Evolutionary conservation across 2,329 filamentous ascomycete species (phyloP), one percentile per base, ranked within the genome.

Genomic region (Acarospora socialis): DNA sequence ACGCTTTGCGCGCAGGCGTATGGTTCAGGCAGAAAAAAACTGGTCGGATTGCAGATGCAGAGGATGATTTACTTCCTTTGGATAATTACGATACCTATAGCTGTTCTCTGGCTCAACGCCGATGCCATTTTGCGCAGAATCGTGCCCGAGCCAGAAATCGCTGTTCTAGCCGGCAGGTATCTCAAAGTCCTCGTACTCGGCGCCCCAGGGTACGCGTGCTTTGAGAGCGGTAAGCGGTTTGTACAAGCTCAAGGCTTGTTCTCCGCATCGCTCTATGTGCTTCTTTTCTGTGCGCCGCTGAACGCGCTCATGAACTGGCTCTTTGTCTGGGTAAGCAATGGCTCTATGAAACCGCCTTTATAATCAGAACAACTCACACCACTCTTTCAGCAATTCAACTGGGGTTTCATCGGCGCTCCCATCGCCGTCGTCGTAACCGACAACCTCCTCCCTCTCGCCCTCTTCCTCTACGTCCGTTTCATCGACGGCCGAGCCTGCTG

Each of bases 1-100:
- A 95, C 87, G 0, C 72, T 95, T 2, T 94, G 87, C 53, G 73
- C 87, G 0, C 87, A 95, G 55, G 87, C 90, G 1, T 95, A 92
- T 50, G 87, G 90, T 2, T 92, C 81, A 1, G 87, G 87, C 0
- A 80, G 79, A 51, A 92, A 80, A 50, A 80, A 86, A 44, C 70
- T 95, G 4, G 87, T 95, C 36, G 87, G 81, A 2, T 54, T 90
- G 33, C 81, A 90, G 46, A 67, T 82, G 40, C 80, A 90, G 56
- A 68, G 81, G 35, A 87, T 87, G 81, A 63, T 81, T 1, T 78
- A 66, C 49, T 86, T 90, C 49, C 65, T 90, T 3, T 76, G 78
- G 61, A 52, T 66, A 3, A 66, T 84, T 41, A 78, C 73, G 2
- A 63, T 83, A 12, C 81, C 81, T 1, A 80, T 90, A 43, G 70